phyloP scores from a whole-genome alignment of 225 moss, liverwort and hornwort genomes.

The Bryum argenteum region DNA sequence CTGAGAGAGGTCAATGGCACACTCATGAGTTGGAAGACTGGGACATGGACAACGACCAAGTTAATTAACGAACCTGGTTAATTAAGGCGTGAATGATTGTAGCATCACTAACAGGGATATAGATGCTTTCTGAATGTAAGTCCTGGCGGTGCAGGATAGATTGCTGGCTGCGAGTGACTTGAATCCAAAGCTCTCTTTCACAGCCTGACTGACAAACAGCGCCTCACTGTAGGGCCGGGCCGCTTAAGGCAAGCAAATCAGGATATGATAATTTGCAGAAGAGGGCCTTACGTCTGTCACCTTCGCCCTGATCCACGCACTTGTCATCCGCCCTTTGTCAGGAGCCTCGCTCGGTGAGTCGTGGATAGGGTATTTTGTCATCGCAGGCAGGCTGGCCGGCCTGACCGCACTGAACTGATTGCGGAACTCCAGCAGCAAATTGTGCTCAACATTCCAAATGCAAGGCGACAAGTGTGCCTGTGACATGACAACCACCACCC shows the following conservation, averaged over 20 bases:
- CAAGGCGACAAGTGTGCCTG: constrained; percentile 1
- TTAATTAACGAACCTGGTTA: neutral
- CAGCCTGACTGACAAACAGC: neutral
- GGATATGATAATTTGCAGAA: constrained; percentile 10
- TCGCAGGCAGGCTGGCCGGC: neutral
- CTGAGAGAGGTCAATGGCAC: neutral
- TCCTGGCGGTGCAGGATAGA: constrained; percentile 5
- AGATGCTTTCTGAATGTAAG: neutral
- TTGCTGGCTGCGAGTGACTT: constrained; percentile 3
- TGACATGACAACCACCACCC: constrained; percentile 14
- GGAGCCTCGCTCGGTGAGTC: neutral
- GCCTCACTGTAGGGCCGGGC: constrained; percentile 15
- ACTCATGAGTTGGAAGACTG: neutral
- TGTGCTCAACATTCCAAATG: constrained; percentile 1
- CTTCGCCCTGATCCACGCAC: constrained; percentile 15
- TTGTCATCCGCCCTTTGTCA: constrained; percentile 23
- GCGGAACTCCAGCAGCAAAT: constrained; percentile 32
- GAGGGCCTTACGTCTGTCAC: constrained; percentile 17
- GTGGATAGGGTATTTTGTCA: neutral
- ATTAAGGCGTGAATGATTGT: neutral
- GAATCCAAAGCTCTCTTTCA: constrained; percentile 1
- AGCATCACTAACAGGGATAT: neutral
- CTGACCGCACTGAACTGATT: constrained; percentile 23
- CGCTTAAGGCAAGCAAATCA: constrained; percentile 9
- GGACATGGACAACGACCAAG: neutral